Base-by-base conservation (phyloP, 768 basidiomycete species). In the Coprinopsis marcescibilis region DNA sequence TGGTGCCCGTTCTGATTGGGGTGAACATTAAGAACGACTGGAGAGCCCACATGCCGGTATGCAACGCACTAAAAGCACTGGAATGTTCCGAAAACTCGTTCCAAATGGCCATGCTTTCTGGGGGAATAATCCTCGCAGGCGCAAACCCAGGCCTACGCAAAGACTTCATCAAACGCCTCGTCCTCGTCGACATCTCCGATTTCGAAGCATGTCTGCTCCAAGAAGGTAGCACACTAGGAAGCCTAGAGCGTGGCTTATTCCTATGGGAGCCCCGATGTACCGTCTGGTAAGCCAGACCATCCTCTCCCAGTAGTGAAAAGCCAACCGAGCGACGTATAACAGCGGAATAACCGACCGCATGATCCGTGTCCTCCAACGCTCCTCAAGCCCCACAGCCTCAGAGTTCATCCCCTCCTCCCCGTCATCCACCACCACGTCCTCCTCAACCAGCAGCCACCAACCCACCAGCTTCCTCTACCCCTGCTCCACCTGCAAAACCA, bases 21-120 rank as follows among this genome's bases (percentile, higher is more conserved):
- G 29, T 35, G 10, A n/a, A 38, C 23, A 19, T 40, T 8, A 8
- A 65, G 65, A 55, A 41, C 4, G 56, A 66, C 45, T 68, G 65
- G 65, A 20, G 48, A 3, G 49, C 44, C 17, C 65, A 69, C 41
- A 68, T 66, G 53, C 43, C 23, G 4, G 49, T 66, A 3, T 69
- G 66, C 59, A 65, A 65, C 46, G 63, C 59, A 1, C 54, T 65
- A 4, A 43, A 57, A 29, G 35, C 48, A 3, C n/a, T 63, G 6
- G 64, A 65, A 41, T 48, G 48, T 1, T 1, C 39, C 34, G 14
- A 42, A 52, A 40, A 40, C 38, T 6, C 38, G 6, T 40, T 23
- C 38, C 38, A 21, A 24, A 29, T 20, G 54, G 19, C 1, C 46
- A 11, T 50, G 51, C 11, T 8, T 50, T 52, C 13, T 27, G 50